A percentile compares a stretch with the other conserved stretches of the same genome.
Conservation (phyloP, 805 yeast genomes). For the Yarrowia bubula region DNA sequence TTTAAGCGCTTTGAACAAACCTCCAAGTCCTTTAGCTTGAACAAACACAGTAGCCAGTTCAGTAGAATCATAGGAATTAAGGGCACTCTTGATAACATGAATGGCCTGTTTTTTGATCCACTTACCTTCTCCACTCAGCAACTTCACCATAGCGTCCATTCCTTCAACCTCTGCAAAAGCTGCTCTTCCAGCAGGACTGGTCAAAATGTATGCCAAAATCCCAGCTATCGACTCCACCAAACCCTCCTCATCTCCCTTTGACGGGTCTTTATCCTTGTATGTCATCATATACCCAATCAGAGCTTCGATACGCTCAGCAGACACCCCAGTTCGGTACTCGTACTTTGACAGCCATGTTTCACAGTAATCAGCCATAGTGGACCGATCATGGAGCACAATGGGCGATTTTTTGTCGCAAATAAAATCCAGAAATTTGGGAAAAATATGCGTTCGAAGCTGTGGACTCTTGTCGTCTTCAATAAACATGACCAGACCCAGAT, state of each 20-base stretch:
- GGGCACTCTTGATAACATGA: neutral
- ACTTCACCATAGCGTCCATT: slow-evolving; percentile 6
- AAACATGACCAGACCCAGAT: neutral
- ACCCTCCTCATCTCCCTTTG: slow-evolving; percentile 20
- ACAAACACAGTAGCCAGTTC: slow-evolving; percentile 14
- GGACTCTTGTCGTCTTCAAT: neutral
- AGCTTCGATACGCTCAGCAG: neutral
- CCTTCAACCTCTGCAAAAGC: slow-evolving; percentile 10
- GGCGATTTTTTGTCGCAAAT: neutral
- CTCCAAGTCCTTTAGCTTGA: slow-evolving; percentile 12
- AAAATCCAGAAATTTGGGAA: slow-evolving; percentile 4
- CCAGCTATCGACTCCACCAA: neutral
- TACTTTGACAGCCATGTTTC: neutral
- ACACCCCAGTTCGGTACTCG: neutral
- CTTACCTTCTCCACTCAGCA: slow-evolving; percentile 4
- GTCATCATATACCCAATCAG: neutral
- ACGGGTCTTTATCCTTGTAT: neutral
- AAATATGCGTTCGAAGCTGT: neutral
- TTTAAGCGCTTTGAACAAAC: slow-evolving; percentile 1
- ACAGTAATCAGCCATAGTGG: slow-evolving; percentile 8
- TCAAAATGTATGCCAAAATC: neutral
- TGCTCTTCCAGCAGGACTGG: slow-evolving; percentile 1
- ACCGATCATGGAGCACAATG: neutral
- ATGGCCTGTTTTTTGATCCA: slow-evolving; percentile 6
- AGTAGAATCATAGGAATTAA: neutral